phyloP scores from a whole-genome alignment of 129 eudicot species.

The Oenanthe sinensis region DNA sequence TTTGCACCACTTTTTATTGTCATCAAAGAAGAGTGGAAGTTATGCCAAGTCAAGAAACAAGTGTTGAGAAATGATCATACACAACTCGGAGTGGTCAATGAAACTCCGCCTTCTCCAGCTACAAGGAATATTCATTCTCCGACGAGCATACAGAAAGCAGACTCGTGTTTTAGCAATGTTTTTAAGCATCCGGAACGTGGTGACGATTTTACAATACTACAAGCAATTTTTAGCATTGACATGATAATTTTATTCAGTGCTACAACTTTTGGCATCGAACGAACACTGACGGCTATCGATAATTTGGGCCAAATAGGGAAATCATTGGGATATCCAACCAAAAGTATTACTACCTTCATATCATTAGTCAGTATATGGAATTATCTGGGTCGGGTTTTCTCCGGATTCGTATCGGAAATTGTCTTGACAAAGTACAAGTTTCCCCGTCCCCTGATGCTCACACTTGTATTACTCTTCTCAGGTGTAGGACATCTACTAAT shows the following conservation, averaged over 20 bases:
- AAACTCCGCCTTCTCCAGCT: slow-evolving; percentile 6
- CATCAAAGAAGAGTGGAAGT: slow-evolving; percentile 37
- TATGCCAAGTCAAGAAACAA: slow-evolving; percentile 23
- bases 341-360: slow-evolving; percentile 56
- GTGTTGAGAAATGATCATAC: neutral
- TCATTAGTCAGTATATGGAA: slow-evolving; percentile 85
- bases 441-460: slow-evolving; percentile 80
- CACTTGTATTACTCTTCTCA: slow-evolving; percentile 48
- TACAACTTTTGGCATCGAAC: slow-evolving; percentile 63
- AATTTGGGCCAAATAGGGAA: slow-evolving; percentile 78
- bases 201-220: slow-evolving; percentile 62
- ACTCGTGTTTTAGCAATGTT: slow-evolving; percentile 36
- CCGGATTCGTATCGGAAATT: slow-evolving; percentile 61
- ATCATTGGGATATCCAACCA: slow-evolving; percentile 58
- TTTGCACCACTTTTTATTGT: slow-evolving; percentile 45
- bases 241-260: slow-evolving; percentile 59
- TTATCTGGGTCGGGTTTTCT: slow-evolving; percentile 54
- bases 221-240: slow-evolving; percentile 73
- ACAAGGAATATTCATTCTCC: neutral
- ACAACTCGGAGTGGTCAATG: slow-evolving; percentile 19
- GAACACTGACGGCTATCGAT: slow-evolving; percentile 73
- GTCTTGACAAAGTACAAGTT: slow-evolving; percentile 57
- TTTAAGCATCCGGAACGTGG: slow-evolving; percentile 66
- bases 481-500: slow-evolving; percentile 69
- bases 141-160: neutral